A percentile compares a stretch with the other conserved stretches of the same genome.
These are phyloP conservation scores for Calocera cornea DNA, from an alignment of 768 basidiomycete species.

Conservation along the genomic window DNA sequence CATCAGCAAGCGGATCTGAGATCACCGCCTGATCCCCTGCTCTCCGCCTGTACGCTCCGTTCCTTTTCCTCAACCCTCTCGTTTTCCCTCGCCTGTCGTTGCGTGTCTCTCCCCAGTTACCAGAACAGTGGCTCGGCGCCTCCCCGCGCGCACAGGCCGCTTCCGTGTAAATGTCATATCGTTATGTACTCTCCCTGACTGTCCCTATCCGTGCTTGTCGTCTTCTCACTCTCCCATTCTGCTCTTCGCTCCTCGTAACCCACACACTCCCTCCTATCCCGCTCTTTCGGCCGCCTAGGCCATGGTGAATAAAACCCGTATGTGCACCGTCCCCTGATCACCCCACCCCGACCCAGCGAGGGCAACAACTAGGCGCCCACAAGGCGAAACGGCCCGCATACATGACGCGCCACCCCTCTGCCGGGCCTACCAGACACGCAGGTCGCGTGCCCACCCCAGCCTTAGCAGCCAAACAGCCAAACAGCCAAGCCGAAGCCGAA, in stretches of 20 bases:
- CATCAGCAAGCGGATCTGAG: neutral
- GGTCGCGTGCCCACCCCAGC: too few species aligned
- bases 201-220: neutral
- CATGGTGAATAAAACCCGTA: neutral
- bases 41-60: neutral
- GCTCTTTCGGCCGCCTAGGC: neutral
- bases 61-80: neutral
- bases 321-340: too few species aligned
- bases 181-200: neutral
- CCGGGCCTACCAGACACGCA: too few species aligned
- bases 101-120: neutral
- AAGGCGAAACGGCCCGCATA: too few species aligned
- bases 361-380: too few species aligned
- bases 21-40: neutral
- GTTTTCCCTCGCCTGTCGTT: conserved; percentile 3
- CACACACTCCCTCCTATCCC: neutral
- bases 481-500: too few species aligned
- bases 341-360: too few species aligned
- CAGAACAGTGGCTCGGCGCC: too few species aligned
- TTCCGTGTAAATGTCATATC: too few species aligned
- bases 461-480: too few species aligned
- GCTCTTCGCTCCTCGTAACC: neutral
- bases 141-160: too few species aligned
- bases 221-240: neutral
- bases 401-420: too few species aligned